These are phyloP conservation scores for Bipolaris oryzae DNA, from an alignment of 2,329 filamentous ascomycete species.

Conservation along the genomic window DNA sequence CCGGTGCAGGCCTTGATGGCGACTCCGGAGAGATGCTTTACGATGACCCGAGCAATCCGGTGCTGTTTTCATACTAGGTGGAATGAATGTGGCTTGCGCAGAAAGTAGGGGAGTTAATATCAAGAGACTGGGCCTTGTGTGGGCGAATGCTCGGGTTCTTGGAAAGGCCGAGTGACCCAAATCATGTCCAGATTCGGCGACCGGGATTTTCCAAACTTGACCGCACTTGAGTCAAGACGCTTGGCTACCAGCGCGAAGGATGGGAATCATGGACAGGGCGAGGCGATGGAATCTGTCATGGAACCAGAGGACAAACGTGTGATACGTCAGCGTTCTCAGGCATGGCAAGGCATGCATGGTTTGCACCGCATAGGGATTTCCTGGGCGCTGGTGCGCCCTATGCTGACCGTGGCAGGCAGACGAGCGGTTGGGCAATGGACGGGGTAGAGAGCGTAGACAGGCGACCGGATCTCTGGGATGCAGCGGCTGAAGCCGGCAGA, in stretches of 20 bases:
- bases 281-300: neutral
- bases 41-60: neutral
- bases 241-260: neutral
- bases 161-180: slow-evolving; percentile 24
- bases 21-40: neutral
- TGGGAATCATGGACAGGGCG: neutral
- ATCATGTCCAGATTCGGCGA: slow-evolving; percentile 14
- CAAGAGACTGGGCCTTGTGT: slow-evolving; percentile 12
- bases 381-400: slow-evolving; percentile 9
- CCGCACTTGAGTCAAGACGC: neutral
- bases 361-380: neutral
- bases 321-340: neutral
- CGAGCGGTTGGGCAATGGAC: neutral
- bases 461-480: slow-evolving; percentile 16
- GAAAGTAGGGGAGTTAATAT: slow-evolving; percentile 36
- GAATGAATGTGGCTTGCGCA: slow-evolving; percentile 4
- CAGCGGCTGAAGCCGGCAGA: slow-evolving; percentile 27
- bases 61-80: neutral
- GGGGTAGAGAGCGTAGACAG: neutral
- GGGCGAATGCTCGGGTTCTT: slow-evolving; percentile 9
- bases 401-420: slow-evolving; percentile 6
- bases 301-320: neutral
- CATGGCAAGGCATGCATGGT: neutral
- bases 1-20: neutral
- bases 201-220: slow-evolving; percentile 12